Evolutionary conservation across 2,329 filamentous ascomycete genomes (phyloP), one percentile per base, ranked within the genome.

Genomic region (Bipolaris victoriae): DNA sequence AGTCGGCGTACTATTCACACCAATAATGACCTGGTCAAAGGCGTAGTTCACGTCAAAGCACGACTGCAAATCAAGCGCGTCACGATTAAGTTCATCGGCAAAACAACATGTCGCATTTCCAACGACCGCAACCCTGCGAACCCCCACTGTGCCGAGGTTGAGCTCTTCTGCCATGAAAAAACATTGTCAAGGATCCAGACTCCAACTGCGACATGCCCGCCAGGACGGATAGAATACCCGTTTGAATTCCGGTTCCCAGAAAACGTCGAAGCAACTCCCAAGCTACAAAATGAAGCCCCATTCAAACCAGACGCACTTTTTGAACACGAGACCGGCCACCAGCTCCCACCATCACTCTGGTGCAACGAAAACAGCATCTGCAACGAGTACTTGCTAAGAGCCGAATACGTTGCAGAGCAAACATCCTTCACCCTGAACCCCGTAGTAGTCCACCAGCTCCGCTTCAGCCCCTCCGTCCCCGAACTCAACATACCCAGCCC

Each of bases 211-310:
- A 60, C 54, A 13, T 65, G 63, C 36, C 64, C 64, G 7, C 45
- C 61, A 7, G 53, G 57, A 5, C 55, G 63, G 9, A 51, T 61
- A n/a, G 58, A 65, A 40, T 66, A 64, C 48, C 61, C 63, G 5
- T 69, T 69, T 31, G 61, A 66, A 29, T 68, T 68, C 45, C 51
- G 64, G n/a, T 69, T 69, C 5, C 67, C 65, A 13, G 60, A 64
- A 26, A 41, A 20, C 3, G 62, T 67, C 2, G 55, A 63, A 45
- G 43, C 59, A n/a, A 52, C 57, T 16, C 46, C 64, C 10, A 49
- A 20, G 18, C 18, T 53, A 7, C 58, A 62, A 18, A 62, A 62
- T 16, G 40, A 55, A 39, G 57, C 44, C 18, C 44, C 43, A 3
- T 64, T 57, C 47, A 49, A 52, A 7, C 5, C 43, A 36, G 58